phyloP scores from a whole-genome alignment of 805 yeast genomes.

The Kazachstania kunashirensis region DNA sequence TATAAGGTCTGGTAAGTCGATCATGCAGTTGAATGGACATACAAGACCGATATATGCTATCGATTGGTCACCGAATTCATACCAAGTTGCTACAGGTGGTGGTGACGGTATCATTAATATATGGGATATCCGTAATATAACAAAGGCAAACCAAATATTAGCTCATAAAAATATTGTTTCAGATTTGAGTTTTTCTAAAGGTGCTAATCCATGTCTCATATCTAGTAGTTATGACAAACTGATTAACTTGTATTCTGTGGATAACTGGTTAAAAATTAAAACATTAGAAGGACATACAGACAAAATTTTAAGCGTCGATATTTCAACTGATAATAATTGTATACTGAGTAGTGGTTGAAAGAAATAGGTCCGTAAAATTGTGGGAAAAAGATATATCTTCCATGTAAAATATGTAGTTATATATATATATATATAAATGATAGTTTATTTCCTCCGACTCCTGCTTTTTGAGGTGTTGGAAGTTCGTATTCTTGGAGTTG shows the following conservation, averaged over 20 bases:
- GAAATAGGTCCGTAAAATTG: conserved; percentile 65
- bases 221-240: conserved; percentile 66
- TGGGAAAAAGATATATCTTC: conserved; percentile 33
- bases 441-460: conserved; percentile 4
- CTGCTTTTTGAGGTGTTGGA: conserved; percentile 6
- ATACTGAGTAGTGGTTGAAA: conserved; percentile 73
- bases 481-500: conserved; percentile 20
- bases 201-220: conserved; percentile 40
- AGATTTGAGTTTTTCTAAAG: conserved; percentile 44
- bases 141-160: conserved; percentile 37
- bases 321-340: conserved; percentile 33
- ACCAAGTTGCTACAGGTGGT: conserved; percentile 70
- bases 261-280: conserved; percentile 54
- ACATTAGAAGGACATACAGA: conserved; percentile 52
- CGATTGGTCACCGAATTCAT: conserved; percentile 72
- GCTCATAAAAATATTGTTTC: conserved; percentile 71
- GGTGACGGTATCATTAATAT: conserved; percentile 71
- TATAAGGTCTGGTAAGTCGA: conserved; percentile 61
- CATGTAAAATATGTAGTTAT: neutral
- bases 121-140: conserved; percentile 67
- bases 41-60: conserved; percentile 57
- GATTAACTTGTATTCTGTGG: conserved; percentile 55
- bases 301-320: conserved; percentile 63
- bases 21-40: conserved; percentile 56
- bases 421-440: too few species aligned